Evolutionary conservation across 805 yeast species (phyloP), one percentile per base, ranked within the genome.

Genomic region (Saccharomycopsis guyanensis): DNA sequence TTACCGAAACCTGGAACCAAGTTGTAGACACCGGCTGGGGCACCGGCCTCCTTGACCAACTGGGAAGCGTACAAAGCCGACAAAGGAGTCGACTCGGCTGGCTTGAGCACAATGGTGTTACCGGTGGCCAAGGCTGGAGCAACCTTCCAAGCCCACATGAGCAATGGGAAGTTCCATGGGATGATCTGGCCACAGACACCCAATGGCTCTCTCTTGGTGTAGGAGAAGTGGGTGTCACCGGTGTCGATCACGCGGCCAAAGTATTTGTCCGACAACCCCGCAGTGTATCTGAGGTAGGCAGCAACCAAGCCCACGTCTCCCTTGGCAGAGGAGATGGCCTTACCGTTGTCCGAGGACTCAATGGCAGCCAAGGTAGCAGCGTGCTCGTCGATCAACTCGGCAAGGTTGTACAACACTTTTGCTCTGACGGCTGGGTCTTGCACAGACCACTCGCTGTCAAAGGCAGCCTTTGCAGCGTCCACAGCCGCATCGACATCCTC

Each of bases 171-270:
- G 63, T 83, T 83, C 89, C 89, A 83, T 61, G 91, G 89, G 53
- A 83, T 82, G 53, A 83, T 82, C 64, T 81, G 87, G 55, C 89
- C 91, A 69, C 87, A 82, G 34, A 82, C 84, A 62, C 89, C 91
- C 54, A 82, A 64, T 56, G 91, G 89, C 63, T 82, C 88, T 62
- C 77, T 77, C 60, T 75, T 71, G 46, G 85, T 78, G 68, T 72
- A 82, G 56, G 73, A 76, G 57, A 80, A 73, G 62, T 82, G 82
- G 33, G 75, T 65, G 42, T 69, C 66, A 53, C 85, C 86, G 39
- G 86, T 74, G 56, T 78, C 75, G 42, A 82, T 72, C 36, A 76
- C 64, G 59, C 78, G 70, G 56, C 91, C 93, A 55, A 70, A 72
- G 46, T 80, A 59, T 64, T 80, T 80, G 66, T 80, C 86, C 52